Evolutionary conservation across 148 eudicot species (phyloP).

Genomic region (Gaultheria prostrata): DNA sequence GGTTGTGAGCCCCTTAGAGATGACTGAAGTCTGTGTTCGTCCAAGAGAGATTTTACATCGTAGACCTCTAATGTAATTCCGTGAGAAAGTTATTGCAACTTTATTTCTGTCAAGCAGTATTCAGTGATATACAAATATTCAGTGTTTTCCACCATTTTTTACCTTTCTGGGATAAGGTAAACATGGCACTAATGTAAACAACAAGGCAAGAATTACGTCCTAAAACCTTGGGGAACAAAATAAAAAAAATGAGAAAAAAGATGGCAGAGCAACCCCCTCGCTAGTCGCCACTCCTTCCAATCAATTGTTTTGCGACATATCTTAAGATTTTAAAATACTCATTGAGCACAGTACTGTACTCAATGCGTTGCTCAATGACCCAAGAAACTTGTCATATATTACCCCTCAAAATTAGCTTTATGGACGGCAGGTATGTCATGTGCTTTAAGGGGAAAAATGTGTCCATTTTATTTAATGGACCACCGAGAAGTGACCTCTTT

Average conservation of each 20-base stretch:
- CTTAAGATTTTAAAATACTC: constrained; percentile 2
- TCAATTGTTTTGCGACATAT: neutral
- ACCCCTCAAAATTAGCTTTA: neutral
- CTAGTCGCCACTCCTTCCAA: neutral
- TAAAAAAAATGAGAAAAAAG: neutral
- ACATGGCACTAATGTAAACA: neutral
- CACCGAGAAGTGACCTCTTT: neutral
- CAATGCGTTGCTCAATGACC: neutral
- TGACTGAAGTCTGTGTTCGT: neutral
- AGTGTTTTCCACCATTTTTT: neutral
- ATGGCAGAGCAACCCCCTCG: neutral
- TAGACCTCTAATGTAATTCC: neutral
- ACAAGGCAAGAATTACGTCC: neutral
- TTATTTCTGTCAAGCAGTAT: neutral
- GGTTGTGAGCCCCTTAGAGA: neutral
- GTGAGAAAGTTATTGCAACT: neutral
- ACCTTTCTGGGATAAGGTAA: neutral
- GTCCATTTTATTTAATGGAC: neutral
- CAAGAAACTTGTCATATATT: neutral
- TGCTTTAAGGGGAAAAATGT: neutral
- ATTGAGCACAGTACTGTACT: neutral
- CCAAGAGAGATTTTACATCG: neutral
- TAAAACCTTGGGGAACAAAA: neutral
- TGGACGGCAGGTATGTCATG: neutral
- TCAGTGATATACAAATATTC: neutral